phyloP scores from a whole-genome alignment of 1,284 basidiomycete species.

The Apiotrichum domesticum region DNA sequence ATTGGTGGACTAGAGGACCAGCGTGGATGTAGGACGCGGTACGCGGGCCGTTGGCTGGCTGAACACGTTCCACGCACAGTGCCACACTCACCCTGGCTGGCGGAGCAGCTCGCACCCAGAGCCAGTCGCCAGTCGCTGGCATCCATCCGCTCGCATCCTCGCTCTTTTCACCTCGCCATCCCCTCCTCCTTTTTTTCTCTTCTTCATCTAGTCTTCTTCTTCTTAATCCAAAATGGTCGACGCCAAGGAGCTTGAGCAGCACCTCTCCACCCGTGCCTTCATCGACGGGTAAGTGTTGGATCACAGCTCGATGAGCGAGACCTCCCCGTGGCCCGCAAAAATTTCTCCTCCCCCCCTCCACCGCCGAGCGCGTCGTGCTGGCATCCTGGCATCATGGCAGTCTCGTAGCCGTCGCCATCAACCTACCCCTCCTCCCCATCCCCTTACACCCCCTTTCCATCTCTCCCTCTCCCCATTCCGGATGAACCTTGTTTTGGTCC shows the following conservation, averaged over 20 bases:
- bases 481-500: conserved; percentile 94
- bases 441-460: not conserved
- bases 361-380: not conserved
- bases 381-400: not conserved
- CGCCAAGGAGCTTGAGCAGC: conserved; percentile 70
- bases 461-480: conserved; percentile 14
- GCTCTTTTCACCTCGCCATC: not conserved
- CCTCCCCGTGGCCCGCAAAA: too few relatives aligned
- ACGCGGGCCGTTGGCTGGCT: too few relatives aligned
- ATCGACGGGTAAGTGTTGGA: conserved; percentile 39
- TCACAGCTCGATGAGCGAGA: too few relatives aligned
- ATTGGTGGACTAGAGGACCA: too few relatives aligned
- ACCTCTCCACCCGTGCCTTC: conserved; percentile 57
- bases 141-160: not conserved
- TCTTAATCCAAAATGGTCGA: conserved; percentile 58
- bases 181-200: conserved; percentile 8
- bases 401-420: not conserved
- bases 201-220: conserved; percentile 3
- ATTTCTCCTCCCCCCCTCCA: too few relatives aligned
- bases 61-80: too few relatives aligned
- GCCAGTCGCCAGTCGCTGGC: not conserved
- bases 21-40: too few relatives aligned
- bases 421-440: not conserved
- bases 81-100: not conserved
- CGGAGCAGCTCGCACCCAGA: not conserved